Base-by-base conservation (phyloP, 2,329 filamentous ascomycete genomes). In the Ophiocordyceps camponoti-saundersi region DNA sequence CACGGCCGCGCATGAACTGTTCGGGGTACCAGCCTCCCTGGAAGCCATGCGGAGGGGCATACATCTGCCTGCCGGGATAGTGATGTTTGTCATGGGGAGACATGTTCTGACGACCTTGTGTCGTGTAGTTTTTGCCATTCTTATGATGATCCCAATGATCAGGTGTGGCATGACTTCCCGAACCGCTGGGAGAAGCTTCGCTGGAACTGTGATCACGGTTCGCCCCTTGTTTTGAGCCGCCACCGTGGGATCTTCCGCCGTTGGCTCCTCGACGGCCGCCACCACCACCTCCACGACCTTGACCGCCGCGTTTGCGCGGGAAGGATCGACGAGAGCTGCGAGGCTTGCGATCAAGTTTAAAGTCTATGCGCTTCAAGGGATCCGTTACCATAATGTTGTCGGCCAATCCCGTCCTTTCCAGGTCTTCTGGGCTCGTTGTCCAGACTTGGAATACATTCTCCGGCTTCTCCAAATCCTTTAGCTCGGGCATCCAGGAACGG, bases 401-500 rank as follows among this genome's bases (percentile, higher is more conserved):
- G 1, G 65, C 63, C 6, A 89, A 59, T 0, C 74, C 76, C 3
- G 78, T 55, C 8, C 67, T 65, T 42, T 72, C 66, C 55, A 80
- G 74, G 47, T 79, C 75, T 29, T 75, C 73, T 1, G 69, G 64
- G 0, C 70, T 66, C 1, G 85, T 68, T 6, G 78, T 81, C 72
- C 80, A 86, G 0, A 76, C 69, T 56, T 89, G 85, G 55, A 85
- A 88, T 1, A 86, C 63, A 41, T 83, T 68, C 51, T 73, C 68
- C 2, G 72, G 57, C 39, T 64, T 67, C 36, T 69, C 63, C 1
- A 87, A 60, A 0, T 65, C 59, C 2, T 71, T 66, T 23, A 87
- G 58, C 58, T 90, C 85, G 0, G 76, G 73, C 0, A 89, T 69
- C 85, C 85, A 90, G 2, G 73, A 67, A n/a, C 75, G 75, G 10